Base-by-base conservation (phyloP, 257 asterid genomes). In the Leptodermis oblonga region DNA sequence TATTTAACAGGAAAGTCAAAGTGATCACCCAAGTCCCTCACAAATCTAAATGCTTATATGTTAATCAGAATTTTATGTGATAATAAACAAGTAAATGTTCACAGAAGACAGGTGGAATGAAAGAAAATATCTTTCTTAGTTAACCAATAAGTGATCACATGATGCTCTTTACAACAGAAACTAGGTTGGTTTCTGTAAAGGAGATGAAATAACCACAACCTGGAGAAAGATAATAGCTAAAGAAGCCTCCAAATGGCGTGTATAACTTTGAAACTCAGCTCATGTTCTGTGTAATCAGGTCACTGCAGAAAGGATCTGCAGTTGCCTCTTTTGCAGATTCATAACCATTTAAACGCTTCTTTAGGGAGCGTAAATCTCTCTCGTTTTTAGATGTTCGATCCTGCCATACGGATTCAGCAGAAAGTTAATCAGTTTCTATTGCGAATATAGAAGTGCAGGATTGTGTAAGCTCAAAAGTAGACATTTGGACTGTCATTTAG, bases 311-410 rank as follows among this genome's bases (percentile, higher is more conserved):
- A 52, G 85, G 74, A 81, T 94, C 99, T 7, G 64, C 62, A 1
- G 73, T 73, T 41, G 96, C 90, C 58, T 87, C 97, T 82, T 81
- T 88, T n/a, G 97, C 96, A n/a, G 97, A 87, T 41, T 34, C 82
- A 43, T 82, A 94, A 54, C 71, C 59, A 71, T 78, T 84, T 6
- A 93, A 65, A 8, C 92, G 92, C 78, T 85, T 94, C 83, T 85
- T 94, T 54, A 94, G 77, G 62, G 87, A 82, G 10, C 96, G 95
- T 55, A 94, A 69, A 18, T 84, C 96, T 77, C 96, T 82, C 71
- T 80, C 87, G 26, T 94, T 87, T 75, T 84, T 87, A 30, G 84
- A 66, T 23, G 79, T 87, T 66, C 89, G 79, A 71, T 84, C 91
- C 99, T 94, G 90, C 68, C n/a, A 63, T 20, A 65, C n/a, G 31